Conservation (phyloP, 163 green algal genomes). For the Coccomyxa subellipsoidea region DNA sequence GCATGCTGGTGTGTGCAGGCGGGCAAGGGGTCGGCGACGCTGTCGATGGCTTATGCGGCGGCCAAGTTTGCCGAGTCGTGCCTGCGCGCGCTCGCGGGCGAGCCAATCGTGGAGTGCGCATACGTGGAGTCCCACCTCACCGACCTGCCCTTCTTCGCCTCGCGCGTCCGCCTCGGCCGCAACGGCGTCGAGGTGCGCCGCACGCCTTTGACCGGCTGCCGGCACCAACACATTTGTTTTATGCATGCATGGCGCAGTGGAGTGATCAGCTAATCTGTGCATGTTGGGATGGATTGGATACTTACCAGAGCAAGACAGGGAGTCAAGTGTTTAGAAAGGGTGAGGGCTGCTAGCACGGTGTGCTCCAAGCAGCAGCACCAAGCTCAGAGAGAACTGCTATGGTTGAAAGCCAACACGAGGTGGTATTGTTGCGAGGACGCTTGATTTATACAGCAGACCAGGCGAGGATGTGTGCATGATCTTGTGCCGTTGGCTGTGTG, state of each 20-base stretch:
- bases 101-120: slow-evolving; percentile 76
- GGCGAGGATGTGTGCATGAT: no score
- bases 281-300: no score
- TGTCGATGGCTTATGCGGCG: slow-evolving; percentile 93
- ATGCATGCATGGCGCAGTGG: neutral
- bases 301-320: no score
- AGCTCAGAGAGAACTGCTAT: no score
- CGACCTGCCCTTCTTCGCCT: slow-evolving; percentile 87
- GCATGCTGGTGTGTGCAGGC: slow-evolving; percentile 30
- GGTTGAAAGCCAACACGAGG: no score
- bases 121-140: slow-evolving; percentile 54
- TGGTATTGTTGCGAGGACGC: no score
- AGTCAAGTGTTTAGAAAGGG: no score
- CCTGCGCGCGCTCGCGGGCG: slow-evolving; percentile 74
- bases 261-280: neutral
- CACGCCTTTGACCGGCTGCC: no score
- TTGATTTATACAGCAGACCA: no score
- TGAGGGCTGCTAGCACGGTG: no score
- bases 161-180: slow-evolving; percentile 47
- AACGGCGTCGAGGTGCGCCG: slow-evolving; percentile 34
- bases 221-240: no score
- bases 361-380: no score
- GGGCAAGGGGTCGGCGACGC: slow-evolving; percentile 80
- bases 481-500: neutral
- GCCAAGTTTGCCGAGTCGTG: slow-evolving; percentile 79